These are phyloP conservation scores for Colletotrichum gigasporum DNA, from an alignment of 2,329 filamentous ascomycete genomes.

Conservation along the genomic window DNA sequence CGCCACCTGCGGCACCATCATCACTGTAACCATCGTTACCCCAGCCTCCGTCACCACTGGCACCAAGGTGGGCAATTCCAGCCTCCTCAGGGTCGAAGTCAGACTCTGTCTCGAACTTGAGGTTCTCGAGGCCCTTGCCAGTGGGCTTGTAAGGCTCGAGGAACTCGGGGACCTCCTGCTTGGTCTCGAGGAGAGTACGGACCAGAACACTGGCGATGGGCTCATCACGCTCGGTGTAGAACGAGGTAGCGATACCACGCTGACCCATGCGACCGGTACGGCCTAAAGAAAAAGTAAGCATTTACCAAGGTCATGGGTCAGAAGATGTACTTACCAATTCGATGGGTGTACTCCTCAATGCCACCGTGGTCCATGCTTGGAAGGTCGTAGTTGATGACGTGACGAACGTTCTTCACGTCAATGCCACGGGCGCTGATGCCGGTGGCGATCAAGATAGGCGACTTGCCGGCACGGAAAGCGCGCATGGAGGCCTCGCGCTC, in stretches of 20 bases:
- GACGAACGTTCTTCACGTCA: slow-evolving; percentile 85
- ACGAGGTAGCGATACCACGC: slow-evolving; percentile 84
- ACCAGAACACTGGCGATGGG: slow-evolving; percentile 78
- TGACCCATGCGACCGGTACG: slow-evolving; percentile 95
- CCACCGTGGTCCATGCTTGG: slow-evolving; percentile 81
- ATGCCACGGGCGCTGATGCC: slow-evolving; percentile 89
- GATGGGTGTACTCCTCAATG: slow-evolving; percentile 92
- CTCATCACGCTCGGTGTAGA: slow-evolving; percentile 83
- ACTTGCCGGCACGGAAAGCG: slow-evolving; percentile 78
- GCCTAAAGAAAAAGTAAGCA: slow-evolving; percentile 55
- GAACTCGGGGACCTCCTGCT: slow-evolving; percentile 85
- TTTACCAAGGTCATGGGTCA: neutral
- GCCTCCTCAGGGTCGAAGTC: slow-evolving; percentile 56
- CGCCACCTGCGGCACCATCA: slow-evolving; percentile 33
- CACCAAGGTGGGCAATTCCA: slow-evolving; percentile 37
- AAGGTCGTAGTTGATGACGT: slow-evolving; percentile 94
- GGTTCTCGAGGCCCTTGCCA: slow-evolving; percentile 45
- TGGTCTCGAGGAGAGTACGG: slow-evolving; percentile 82
- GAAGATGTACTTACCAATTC: slow-evolving; percentile 75
- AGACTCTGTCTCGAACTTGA: slow-evolving; percentile 65
- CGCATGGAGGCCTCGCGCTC: slow-evolving; percentile 94
- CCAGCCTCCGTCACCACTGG: slow-evolving; percentile 30
- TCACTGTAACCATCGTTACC: slow-evolving; percentile 20
- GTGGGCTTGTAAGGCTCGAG: slow-evolving; percentile 72
- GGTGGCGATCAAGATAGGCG: slow-evolving; percentile 86